Conservation (phyloP, 2,329 filamentous ascomycete genomes). For the Aspergillus novofumigatus region DNA sequence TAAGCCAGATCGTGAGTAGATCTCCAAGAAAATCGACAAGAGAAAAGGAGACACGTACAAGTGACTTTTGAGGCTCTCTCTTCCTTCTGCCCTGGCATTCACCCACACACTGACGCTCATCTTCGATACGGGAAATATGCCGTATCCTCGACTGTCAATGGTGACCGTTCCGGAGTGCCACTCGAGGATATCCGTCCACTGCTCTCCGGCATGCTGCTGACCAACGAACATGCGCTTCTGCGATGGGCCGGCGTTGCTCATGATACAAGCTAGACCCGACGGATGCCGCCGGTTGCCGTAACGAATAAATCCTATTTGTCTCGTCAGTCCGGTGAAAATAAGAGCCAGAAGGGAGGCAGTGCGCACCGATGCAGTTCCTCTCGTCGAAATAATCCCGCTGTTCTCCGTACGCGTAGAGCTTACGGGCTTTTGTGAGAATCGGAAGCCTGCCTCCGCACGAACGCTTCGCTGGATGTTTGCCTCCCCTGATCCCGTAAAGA, state of each 20-base stretch:
- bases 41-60: slow-evolving; percentile 37
- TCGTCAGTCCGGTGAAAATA: background rate
- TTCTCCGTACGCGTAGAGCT: slow-evolving; percentile 62
- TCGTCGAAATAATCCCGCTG: slow-evolving; percentile 62
- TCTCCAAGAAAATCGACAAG: background rate
- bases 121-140: slow-evolving; percentile 51
- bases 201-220: slow-evolving; percentile 52
- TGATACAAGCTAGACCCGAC: slow-evolving; percentile 53
- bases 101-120: slow-evolving; percentile 62
- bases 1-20: background rate
- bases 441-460: slow-evolving; percentile 54
- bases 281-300: slow-evolving; percentile 49
- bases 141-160: slow-evolving; percentile 59
- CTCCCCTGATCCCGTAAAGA: slow-evolving; percentile 59
- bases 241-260: slow-evolving; percentile 50
- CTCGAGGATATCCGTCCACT: slow-evolving; percentile 60
- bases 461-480: slow-evolving; percentile 49
- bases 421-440: slow-evolving; percentile 57
- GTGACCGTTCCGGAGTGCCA: slow-evolving; percentile 52
- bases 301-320: slow-evolving; percentile 45
- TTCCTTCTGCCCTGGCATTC: slow-evolving; percentile 50
- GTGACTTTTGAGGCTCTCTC: slow-evolving; percentile 39
- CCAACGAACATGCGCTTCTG: slow-evolving; percentile 62
- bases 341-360: background rate
- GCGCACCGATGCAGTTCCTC: slow-evolving; percentile 54